A percentile compares a stretch with the other conserved stretches of the same genome.
Conservation (phyloP, 257 asterid genomes). For the Solanum virginianum region DNA sequence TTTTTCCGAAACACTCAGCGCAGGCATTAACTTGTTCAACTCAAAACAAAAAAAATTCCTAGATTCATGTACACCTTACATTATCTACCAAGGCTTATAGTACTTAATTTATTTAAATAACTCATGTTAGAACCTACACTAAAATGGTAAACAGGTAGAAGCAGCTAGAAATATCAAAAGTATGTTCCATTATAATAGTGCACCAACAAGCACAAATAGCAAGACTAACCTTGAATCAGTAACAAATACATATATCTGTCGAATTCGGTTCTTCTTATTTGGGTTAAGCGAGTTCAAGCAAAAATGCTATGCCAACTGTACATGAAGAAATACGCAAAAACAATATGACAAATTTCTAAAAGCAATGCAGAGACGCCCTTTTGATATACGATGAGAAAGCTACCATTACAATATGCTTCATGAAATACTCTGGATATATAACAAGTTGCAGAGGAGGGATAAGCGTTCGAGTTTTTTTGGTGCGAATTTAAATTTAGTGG, state of each 20-base stretch:
- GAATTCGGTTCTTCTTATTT: not conserved
- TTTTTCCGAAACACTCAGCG: not conserved
- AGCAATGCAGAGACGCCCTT: not conserved
- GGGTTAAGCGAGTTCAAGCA: not conserved
- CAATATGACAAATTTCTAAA: not conserved
- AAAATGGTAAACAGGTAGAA: not conserved
- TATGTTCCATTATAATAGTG: not conserved
- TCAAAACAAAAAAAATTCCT: not conserved
- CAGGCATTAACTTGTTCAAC: not conserved
- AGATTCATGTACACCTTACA: not conserved
- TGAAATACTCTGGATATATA: not conserved
- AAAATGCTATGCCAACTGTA: not conserved
- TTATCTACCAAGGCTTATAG: not conserved
- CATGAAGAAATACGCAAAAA: not conserved
- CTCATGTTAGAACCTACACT: not conserved
- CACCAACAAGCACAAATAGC: not conserved
- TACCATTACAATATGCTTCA: not conserved
- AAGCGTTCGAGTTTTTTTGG: no score
- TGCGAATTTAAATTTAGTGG: no score
- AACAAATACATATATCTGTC: not conserved
- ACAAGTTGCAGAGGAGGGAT: no score
- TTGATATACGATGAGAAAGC: not conserved
- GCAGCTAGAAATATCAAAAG: not conserved
- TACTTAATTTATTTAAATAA: not conserved
- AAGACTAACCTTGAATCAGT: not conserved